Percentiles rank a stretch among this genome's conserved stretches.
phyloP scores from a whole-genome alignment of 306 rosid species.

The Luffa acutangula region DNA sequence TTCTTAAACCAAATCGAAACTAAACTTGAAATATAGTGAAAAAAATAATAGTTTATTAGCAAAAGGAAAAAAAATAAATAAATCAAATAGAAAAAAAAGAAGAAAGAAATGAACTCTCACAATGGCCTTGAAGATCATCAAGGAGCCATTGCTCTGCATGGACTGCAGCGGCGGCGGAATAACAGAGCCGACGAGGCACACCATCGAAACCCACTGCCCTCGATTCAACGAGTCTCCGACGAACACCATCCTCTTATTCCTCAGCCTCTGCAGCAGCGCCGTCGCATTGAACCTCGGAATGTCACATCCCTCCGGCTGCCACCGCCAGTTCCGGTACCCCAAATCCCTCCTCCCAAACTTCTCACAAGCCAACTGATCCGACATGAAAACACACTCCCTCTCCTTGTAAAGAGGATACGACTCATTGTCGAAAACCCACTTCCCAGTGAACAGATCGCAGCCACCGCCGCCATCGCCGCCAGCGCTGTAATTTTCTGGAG shows the following conservation, averaged over 20 bases:
- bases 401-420: slow-evolving; percentile 69
- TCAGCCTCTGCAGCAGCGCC: slow-evolving; percentile 53
- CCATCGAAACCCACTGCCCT: slow-evolving; percentile 95
- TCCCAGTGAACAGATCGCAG: slow-evolving; percentile 60
- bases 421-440: slow-evolving; percentile 64
- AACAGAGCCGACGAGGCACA: slow-evolving; percentile 53
- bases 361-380: slow-evolving; percentile 85
- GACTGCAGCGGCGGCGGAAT: slow-evolving; percentile 34
- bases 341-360: slow-evolving; percentile 69
- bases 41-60: no score
- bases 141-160: slow-evolving; percentile 62
- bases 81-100: not conserved
- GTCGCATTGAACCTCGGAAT: slow-evolving; percentile 87
- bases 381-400: slow-evolving; percentile 52
- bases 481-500: slow-evolving; percentile 6
- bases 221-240: slow-evolving; percentile 88
- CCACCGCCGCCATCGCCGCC: not conserved
- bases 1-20: no score
- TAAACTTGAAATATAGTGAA: no score
- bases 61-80: not conserved
- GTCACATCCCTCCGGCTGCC: slow-evolving; percentile 73
- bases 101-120: slow-evolving; percentile 32
- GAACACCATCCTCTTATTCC: slow-evolving; percentile 76
- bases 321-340: slow-evolving; percentile 58
- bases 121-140: slow-evolving; percentile 49